These are phyloP conservation scores for Podaxis sp. DNA, from an alignment of 768 basidiomycete genomes.

Conservation along the genomic window DNA sequence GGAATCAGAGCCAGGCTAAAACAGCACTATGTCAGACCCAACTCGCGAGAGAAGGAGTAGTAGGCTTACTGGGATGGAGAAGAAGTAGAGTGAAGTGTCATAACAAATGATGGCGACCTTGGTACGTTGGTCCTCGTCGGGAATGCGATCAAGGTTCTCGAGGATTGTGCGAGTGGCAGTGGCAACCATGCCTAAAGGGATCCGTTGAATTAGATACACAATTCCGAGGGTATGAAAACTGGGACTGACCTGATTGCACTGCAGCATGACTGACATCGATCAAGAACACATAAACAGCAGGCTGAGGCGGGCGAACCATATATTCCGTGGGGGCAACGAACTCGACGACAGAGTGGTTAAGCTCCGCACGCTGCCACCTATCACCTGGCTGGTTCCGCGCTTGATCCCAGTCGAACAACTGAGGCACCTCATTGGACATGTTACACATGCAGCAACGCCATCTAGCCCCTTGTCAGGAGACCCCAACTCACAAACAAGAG, in stretches of 20 bases:
- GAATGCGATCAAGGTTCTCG: constrained; percentile 92
- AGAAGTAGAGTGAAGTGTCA: constrained; percentile 93
- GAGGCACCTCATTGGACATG: constrained; percentile 97
- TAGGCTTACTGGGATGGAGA: constrained; percentile 77
- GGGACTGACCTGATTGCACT: constrained; percentile 72
- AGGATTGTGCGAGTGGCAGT: constrained; percentile 96
- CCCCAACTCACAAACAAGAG: not conserved
- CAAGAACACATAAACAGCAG: constrained; percentile 94
- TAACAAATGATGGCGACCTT: constrained; percentile 92
- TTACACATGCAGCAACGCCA: constrained; percentile 99
- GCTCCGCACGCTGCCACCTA: constrained; percentile 89
- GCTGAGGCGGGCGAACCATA: constrained; percentile 98
- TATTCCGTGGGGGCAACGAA: constrained; percentile 98
- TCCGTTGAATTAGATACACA: not conserved
- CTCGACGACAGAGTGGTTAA: constrained; percentile 93
- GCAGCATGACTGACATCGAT: constrained; percentile 95
- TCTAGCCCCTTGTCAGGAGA: constrained; percentile 30
- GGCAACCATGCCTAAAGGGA: constrained; percentile 84
- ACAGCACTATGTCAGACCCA: not conserved
- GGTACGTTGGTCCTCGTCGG: constrained; percentile 90
- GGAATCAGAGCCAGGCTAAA: constrained; percentile 72
- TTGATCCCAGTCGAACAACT: constrained; percentile 98
- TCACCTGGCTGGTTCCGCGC: constrained; percentile 91
- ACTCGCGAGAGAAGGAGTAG: not conserved
- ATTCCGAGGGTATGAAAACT: not conserved